phyloP scores from a whole-genome alignment of 257 asterid genomes.

The Datura wrightii region DNA sequence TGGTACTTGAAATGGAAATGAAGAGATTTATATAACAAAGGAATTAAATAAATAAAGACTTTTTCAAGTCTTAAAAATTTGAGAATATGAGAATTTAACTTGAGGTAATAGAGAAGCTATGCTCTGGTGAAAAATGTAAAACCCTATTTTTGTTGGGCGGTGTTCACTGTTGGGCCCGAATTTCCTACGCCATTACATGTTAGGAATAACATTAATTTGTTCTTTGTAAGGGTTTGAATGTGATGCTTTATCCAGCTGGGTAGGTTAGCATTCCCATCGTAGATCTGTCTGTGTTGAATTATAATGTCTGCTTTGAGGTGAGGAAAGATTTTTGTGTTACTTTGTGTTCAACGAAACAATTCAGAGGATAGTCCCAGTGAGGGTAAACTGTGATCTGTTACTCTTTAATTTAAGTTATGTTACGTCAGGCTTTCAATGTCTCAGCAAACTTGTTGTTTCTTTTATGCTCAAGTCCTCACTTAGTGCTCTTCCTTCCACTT shows the following conservation, averaged over 20 bases:
- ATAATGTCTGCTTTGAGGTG: conserved; percentile 21
- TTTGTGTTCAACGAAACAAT: background rate
- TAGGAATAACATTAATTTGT: background rate
- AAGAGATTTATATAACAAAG: background rate
- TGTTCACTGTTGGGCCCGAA: background rate
- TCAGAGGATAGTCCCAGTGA: background rate
- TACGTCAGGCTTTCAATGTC: background rate
- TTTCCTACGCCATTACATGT: background rate
- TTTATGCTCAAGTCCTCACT: conserved; percentile 23
- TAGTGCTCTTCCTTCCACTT: conserved; percentile 3
- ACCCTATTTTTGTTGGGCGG: background rate
- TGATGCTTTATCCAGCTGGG: background rate
- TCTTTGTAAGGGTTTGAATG: background rate
- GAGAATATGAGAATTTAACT: background rate
- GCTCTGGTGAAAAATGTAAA: background rate
- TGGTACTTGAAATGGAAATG: background rate
- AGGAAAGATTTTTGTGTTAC: background rate
- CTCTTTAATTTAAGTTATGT: background rate
- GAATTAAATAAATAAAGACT: background rate
- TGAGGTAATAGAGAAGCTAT: background rate
- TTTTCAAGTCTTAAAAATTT: background rate
- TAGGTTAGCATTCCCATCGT: background rate
- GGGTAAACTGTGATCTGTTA: background rate
- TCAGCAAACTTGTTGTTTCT: background rate
- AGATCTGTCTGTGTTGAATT: background rate